Percentiles rank a stretch among this genome's conserved stretches.
These are phyloP conservation scores for Alternaria infectoria DNA, from an alignment of 2,329 filamentous ascomycete species.

Conservation along the genomic window DNA sequence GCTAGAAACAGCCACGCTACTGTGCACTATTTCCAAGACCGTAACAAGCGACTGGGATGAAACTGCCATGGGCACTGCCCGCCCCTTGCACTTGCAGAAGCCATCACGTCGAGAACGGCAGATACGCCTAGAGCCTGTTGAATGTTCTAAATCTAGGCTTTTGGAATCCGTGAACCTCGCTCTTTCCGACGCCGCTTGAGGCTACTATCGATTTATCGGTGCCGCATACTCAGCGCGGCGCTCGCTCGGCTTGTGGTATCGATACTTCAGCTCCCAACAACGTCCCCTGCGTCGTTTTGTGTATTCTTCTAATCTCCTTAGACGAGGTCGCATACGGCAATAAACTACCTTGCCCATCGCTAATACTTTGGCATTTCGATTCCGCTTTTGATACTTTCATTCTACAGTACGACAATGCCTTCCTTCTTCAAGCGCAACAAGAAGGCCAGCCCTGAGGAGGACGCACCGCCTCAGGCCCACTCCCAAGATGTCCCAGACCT, in stretches of 20 bases:
- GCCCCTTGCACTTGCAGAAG: slow-evolving; percentile 13
- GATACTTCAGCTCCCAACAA: slow-evolving; percentile 13
- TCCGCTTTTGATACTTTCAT: not conserved
- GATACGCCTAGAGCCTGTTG: slow-evolving; percentile 1
- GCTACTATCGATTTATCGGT: slow-evolving; percentile 13
- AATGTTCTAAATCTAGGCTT: slow-evolving; percentile 13
- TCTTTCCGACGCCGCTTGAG: slow-evolving; percentile 6
- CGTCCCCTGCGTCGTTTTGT: not conserved
- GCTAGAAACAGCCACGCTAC: slow-evolving; percentile 2
- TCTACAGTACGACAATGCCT: slow-evolving; percentile 2
- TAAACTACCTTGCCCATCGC: slow-evolving; percentile 11
- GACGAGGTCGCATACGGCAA: slow-evolving; percentile 5
- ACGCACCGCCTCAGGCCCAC: not conserved
- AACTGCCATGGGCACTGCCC: slow-evolving; percentile 1
- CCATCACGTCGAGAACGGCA: not conserved
- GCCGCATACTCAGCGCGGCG: slow-evolving; percentile 11
- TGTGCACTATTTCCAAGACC: not conserved
- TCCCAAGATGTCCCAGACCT: slow-evolving; percentile 10
- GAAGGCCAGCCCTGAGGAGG: slow-evolving; percentile 5
- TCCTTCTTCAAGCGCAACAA: slow-evolving; percentile 14
- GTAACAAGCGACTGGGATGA: not conserved
- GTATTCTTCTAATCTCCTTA: slow-evolving; percentile 1
- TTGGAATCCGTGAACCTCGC: slow-evolving; percentile 7
- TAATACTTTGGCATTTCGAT: not conserved
- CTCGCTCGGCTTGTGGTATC: slow-evolving; percentile 3